Base-by-base conservation (phyloP, 1,139 yeast species). In the Geotrichum citri-aurantii region DNA sequence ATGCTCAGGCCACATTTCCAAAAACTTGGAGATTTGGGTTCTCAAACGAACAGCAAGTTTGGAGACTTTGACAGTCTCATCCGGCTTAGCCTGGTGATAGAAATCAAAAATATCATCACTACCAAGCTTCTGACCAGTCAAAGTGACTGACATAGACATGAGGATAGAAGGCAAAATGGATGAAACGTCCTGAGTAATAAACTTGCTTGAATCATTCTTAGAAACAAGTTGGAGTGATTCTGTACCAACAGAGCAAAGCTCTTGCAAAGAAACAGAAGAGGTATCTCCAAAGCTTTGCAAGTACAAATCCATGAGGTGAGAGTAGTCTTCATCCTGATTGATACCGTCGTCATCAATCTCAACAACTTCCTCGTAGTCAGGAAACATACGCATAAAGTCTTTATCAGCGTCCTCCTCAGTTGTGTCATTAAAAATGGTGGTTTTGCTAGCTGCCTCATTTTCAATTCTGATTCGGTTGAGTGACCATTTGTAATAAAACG, bases 1-100 rank as follows among this genome's bases (percentile, higher is more conserved):
- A 75, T 95, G 97, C 67, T 95, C 99, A 0, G 99, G 98, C 97
- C 97, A 93, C 68, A 85, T 83, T 24, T 74, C 74, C 17, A 87
- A 71, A 29, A 89, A 72, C n/a, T 75, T 76, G 17, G 71, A 66
- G 2, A 82, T 81, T 3, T 81, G 74, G 2, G 72, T 70, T 63
- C 79, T 76, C 8, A 91, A 71, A 1, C 74, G 76, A 12, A 79
- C 73, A 10, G 88, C 75, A 1, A 86, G 68, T 1, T 68, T 69
- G 53, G 85, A 80, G 1, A 95, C 89, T 50, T 73, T 75, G 61
- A 79, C 79, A 1, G 88, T 80, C 68, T 91, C 96, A 3, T 72
- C 69, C 7, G 83, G 77, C 52, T 83, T 81, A 17, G 81, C 75
- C n/a, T 86, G 92, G 57, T 78, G 78, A 70, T 92, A 92, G 67